Conservation (phyloP, 108 stramenopile genomes). For the Parmales sp. region DNA sequence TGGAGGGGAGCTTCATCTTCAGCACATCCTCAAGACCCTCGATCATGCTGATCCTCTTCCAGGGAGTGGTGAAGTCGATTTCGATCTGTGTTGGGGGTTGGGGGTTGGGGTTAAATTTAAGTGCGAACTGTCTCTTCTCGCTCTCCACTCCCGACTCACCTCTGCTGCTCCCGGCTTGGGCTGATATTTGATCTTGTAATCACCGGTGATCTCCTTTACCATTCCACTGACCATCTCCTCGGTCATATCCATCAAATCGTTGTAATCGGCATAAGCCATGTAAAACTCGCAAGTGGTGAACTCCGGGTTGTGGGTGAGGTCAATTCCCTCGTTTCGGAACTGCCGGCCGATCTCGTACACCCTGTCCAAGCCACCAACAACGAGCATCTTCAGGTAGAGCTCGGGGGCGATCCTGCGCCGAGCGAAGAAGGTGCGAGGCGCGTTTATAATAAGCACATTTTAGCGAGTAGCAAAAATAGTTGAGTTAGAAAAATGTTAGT, state of each 20-base stretch:
- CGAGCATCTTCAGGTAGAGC: constrained; percentile 95
- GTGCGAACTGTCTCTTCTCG: too few relatives aligned
- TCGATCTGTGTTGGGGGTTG: too few relatives aligned
- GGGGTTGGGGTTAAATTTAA: too few relatives aligned
- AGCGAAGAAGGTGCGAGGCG: too few relatives aligned
- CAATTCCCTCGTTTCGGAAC: constrained; percentile 99
- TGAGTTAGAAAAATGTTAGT: background rate
- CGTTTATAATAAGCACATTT: background rate
- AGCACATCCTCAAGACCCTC: constrained; percentile 86
- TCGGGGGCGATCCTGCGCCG: constrained; percentile 92
- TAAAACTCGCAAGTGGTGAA: constrained; percentile 99
- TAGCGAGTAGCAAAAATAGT: background rate
- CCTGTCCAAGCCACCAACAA: constrained; percentile 94
- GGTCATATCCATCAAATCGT: constrained; percentile 96
- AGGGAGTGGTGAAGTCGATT: constrained; percentile 96
- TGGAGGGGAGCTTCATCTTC: constrained; percentile 63
- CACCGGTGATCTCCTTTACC: constrained; percentile 88
- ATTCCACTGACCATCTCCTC: constrained; percentile 90
- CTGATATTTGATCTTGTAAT: constrained; percentile 88
- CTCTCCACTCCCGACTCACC: too few relatives aligned
- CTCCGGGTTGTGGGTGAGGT: constrained; percentile 99
- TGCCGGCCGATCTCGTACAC: constrained; percentile 98
- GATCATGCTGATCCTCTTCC: constrained; percentile 92
- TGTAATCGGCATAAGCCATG: constrained; percentile 97
- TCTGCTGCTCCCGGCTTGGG: constrained; percentile 80